Evolutionary conservation across 441 rosid species (phyloP).

Genomic region (Eutrema salsugineum): DNA sequence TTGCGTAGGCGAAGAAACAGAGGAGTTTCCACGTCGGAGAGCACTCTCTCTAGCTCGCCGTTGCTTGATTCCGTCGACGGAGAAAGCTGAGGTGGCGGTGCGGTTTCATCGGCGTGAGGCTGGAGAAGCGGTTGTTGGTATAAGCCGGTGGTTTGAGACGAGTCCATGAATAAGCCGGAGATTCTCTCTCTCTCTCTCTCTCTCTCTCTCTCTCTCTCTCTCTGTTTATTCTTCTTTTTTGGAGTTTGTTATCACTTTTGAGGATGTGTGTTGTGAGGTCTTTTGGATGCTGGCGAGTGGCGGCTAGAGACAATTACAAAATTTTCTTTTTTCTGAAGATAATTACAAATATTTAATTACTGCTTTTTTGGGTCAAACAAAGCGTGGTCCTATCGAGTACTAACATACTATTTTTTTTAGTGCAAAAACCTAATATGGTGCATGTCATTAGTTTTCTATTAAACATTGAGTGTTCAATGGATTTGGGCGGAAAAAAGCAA

Average conservation of each 20-base stretch:
- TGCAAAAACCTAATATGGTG: too few relatives aligned
- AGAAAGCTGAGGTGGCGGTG: constrained; percentile 13
- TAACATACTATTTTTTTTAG: too few relatives aligned
- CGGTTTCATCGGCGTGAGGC: neutral
- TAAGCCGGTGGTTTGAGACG: constrained; percentile 20
- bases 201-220: too few relatives aligned
- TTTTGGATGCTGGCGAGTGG: neutral
- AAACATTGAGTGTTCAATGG: too few relatives aligned
- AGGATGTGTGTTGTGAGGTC: neutral
- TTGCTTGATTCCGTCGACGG: constrained; percentile 25
- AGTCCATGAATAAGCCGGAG: constrained; percentile 17
- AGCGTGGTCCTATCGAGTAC: too few relatives aligned
- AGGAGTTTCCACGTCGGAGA: constrained; percentile 34
- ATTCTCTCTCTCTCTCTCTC: neutral
- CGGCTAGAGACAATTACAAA: neutral
- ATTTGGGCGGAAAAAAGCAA: too few relatives aligned
- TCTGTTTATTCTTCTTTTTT: too few relatives aligned
- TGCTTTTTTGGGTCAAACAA: too few relatives aligned
- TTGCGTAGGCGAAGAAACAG: constrained; percentile 24
- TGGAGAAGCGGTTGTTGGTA: constrained; percentile 25
- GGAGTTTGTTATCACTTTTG: neutral
- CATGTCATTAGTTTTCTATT: too few relatives aligned
- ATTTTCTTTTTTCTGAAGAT: too few relatives aligned
- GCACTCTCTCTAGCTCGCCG: constrained; percentile 38
- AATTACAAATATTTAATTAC: too few relatives aligned